Percentiles rank a stretch among this genome's conserved stretches.
Conservation (phyloP, 192 early-diverging fungal species). For the Coemansia sp. region DNA sequence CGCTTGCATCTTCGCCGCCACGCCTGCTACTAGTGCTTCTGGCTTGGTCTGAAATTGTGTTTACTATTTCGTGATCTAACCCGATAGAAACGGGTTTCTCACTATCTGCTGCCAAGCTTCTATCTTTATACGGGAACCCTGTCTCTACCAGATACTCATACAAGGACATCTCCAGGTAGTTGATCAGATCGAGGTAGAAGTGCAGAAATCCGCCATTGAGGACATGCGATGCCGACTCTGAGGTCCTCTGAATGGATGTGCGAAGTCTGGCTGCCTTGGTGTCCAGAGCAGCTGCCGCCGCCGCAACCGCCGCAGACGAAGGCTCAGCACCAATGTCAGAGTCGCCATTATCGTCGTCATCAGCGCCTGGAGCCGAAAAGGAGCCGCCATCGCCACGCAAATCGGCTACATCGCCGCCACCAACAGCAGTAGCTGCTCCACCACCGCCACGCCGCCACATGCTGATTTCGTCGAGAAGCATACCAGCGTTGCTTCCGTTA, state of each 20-base stretch:
- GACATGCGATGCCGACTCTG: conserved; percentile 13
- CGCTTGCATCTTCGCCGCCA: background rate
- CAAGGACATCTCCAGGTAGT: conserved; percentile 47
- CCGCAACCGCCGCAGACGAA: conserved; percentile 24
- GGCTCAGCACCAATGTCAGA: conserved; percentile 25
- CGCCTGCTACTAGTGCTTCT: background rate
- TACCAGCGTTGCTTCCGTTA: conserved; percentile 24
- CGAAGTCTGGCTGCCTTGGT: conserved; percentile 30
- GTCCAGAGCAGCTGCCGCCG: conserved; percentile 31
- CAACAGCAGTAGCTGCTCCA: conserved; percentile 12
- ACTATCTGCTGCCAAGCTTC: background rate
- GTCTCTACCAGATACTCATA: conserved; percentile 25
- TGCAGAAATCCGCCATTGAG: conserved; percentile 62
- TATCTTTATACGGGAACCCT: background rate
- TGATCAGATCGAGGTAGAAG: conserved; percentile 66
- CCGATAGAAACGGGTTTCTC: background rate
- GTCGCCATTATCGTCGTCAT: conserved; percentile 13
- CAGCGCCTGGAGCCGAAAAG: conserved; percentile 11
- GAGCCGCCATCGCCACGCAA: conserved; percentile 2
- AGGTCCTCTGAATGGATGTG: conserved; percentile 13
- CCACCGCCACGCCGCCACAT: conserved; percentile 1
- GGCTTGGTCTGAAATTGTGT: background rate
- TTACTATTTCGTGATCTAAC: background rate
- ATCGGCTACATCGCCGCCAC: conserved; percentile 15
- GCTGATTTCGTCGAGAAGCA: background rate